Base-by-base conservation (phyloP, 805 yeast genomes). In the Myxozyma lipomycoides region DNA sequence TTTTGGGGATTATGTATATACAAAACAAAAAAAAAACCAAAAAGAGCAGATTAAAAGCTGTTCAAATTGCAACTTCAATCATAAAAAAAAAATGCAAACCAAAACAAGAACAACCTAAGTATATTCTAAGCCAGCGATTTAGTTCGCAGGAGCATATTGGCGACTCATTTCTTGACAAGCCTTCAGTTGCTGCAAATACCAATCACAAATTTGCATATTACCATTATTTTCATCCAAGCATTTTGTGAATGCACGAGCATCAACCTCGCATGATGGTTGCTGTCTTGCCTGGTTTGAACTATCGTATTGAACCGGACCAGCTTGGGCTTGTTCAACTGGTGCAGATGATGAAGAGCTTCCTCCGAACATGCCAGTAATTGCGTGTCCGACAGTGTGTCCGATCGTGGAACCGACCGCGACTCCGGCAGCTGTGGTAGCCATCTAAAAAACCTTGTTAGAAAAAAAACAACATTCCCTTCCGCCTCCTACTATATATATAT, bases 401-500 rank as follows among this genome's bases (percentile, higher is more conserved):
- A 91, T 83, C 55, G 98, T 84, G 46, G 96, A 87, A 64, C 98
- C 98, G 50, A 93, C 97, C 48, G 98, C 98, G 40, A 93, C 98
- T 82, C 98, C 98, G 44, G 98, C 98, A 49, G 98, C 98, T 43
- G 98, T 93, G 43, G 95, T 77, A 36, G 98, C 98, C 98, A 93
- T 93, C 73, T 93, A 39, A 12, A 22, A n/a, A 7, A 12, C 25
- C 12, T 18, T 21, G 42, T 36, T 25, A 48, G 39, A 15, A 43
- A 12, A 9, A 19, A 4, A n/a, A 21, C 32, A 7, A 9, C 32
- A 9, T 12, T 12, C 32, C 32, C 32, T 12, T 12, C 32, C 12
- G 12, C 32, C 32, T 28, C 32, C 32, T 28, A 9, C 12, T 12
- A 9, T 28, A 10, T 12, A 24, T 32, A 22, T 22, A 34, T 6